Base-by-base conservation (phyloP, 2,329 filamentous ascomycete species). In the Annulohypoxylon truncatum region DNA sequence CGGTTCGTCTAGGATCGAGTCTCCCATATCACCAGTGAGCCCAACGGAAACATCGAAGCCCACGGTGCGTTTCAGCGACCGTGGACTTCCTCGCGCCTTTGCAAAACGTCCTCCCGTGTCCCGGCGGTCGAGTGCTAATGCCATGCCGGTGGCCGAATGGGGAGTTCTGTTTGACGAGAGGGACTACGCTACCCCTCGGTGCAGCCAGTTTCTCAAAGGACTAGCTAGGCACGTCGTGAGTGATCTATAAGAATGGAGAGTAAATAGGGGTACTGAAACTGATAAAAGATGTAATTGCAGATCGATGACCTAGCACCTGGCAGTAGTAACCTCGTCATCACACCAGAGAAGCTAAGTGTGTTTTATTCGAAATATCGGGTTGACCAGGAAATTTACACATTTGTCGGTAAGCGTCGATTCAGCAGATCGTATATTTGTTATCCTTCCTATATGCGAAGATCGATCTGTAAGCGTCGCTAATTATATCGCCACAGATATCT, bases 171-270 rank as follows among this genome's bases (percentile, higher is more conserved):
- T 96, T 74, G 88, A 91, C 48, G 81, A 83, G 2, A 83, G 89
- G 26, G 91, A 90, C 0, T 84, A 85, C 60, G 88, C 92, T 0
- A 94, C 92, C 0, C 78, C 83, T 50, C 84, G 92, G 54, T 83
- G 95, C 13, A 86, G 87, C 0, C 87, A 94, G 69, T 89, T 96
- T 38, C 80, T 96, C 51, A 84, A 89, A 59, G 92, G 92, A 0
- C 82, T 97, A 61, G 92, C 92, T 10, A 83, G 88, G 57, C 90
- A 93, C 75, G 81, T 97, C 73, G 92, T 93, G 80, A 72, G 85
- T 77, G 0, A 15, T 40, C 22, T 46, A 13, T 18, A 13, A 53
- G 24, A 22, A 4, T 13, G 22, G 26, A 4, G 22, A 15, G 2
- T 13, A 13, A 15, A 2, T 20, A 8, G 33, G 46, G 48, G 26